These are phyloP conservation scores for Phylloporus sp. DNA, from an alignment of 768 basidiomycete genomes.

Conservation along the genomic window DNA sequence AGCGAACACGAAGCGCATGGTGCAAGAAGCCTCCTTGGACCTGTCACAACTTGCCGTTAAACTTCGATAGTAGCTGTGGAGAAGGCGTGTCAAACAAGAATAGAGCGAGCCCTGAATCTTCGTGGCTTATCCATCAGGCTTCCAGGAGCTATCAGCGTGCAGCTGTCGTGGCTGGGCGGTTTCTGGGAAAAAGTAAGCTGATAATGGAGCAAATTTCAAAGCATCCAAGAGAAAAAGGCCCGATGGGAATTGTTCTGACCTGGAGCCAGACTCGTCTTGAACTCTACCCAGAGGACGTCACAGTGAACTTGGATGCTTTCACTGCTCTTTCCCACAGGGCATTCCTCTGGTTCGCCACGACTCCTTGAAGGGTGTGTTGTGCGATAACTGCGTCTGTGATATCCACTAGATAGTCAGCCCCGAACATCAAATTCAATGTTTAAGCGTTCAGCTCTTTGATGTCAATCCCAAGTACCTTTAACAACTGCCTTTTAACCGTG, in stretches of 20 bases:
- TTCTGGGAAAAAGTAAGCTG: neutral
- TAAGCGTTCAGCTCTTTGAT: neutral
- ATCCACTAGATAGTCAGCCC: neutral
- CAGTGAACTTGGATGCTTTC: neutral
- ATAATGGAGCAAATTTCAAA: neutral
- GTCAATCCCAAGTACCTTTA: neutral
- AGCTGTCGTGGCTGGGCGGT: no score
- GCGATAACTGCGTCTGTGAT: neutral
- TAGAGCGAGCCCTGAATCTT: neutral
- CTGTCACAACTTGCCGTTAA: neutral
- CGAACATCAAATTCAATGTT: neutral
- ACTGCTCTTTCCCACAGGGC: neutral
- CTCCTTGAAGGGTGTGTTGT: neutral
- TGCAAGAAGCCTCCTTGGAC: neutral
- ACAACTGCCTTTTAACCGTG: neutral
- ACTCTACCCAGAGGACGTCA: neutral
- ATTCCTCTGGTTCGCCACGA: neutral
- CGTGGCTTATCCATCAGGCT: neutral
- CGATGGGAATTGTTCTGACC: neutral
- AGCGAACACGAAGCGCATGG: neutral
- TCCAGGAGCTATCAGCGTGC: neutral
- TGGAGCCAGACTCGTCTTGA: neutral
- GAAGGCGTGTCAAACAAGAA: neutral
- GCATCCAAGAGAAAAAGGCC: neutral
- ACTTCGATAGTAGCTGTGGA: neutral